Evolutionary conservation across 2,329 filamentous ascomycete genomes (phyloP).

Genomic region (Ophiostoma tasmaniense): DNA sequence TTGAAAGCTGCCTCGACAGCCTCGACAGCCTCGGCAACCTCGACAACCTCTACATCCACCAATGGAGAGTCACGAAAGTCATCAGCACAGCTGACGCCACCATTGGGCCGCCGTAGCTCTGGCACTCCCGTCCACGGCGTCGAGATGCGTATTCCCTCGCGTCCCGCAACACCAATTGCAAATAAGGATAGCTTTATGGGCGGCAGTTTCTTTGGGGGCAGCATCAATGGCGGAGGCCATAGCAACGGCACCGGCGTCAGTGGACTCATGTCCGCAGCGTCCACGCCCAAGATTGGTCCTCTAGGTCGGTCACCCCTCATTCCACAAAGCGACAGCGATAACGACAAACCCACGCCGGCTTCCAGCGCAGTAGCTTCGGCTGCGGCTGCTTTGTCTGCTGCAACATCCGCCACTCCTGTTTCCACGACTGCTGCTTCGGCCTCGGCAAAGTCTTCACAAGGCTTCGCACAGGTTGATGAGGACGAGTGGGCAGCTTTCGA

Average conservation of each 20-base stretch:
- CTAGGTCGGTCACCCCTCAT: slow-evolving; percentile 33
- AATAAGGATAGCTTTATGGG: slow-evolving; percentile 20
- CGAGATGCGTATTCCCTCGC: slow-evolving; percentile 55
- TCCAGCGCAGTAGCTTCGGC: not conserved
- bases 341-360: not conserved
- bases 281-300: slow-evolving; percentile 33
- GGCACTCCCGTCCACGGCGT: slow-evolving; percentile 46
- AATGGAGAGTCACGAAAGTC: slow-evolving; percentile 9
- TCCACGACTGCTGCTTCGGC: not conserved
- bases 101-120: slow-evolving; percentile 39
- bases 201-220: slow-evolving; percentile 19
- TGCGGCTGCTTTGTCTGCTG: not conserved
- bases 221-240: too few species aligned
- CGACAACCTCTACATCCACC: not conserved
- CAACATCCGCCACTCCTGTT: not conserved
- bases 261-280: slow-evolving; percentile 30
- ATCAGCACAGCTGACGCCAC: slow-evolving; percentile 29
- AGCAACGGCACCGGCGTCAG: slow-evolving; percentile 8
- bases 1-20: not conserved
- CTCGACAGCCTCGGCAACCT: not conserved
- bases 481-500: slow-evolving; percentile 83
- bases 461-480: slow-evolving; percentile 47
- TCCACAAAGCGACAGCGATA: slow-evolving; percentile 20
- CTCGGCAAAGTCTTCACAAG: not conserved
- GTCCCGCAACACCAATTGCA: slow-evolving; percentile 50